Base-by-base conservation (phyloP, 768 basidiomycete genomes). In the Podaxis sp. region DNA sequence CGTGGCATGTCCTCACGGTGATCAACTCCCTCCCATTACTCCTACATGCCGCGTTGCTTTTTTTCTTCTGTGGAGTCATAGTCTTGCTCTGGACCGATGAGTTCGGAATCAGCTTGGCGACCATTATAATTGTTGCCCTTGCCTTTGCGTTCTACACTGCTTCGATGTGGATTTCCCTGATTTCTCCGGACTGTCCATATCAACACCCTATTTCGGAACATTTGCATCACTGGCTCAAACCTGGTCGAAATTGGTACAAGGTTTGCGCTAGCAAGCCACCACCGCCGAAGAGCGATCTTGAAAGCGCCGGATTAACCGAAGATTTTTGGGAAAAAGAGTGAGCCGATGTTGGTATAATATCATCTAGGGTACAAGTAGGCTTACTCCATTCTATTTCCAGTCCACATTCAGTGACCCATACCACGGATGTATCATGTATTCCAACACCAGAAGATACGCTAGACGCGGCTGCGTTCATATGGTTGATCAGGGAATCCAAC, bases 51-150 rank as follows among this genome's bases (percentile, higher is more conserved):
- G 75, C 79, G 3, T 70, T 80, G n/a, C 66, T 79, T 6, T 63
- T 80, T 24, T 80, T 80, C 65, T 79, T 80, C 42, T 75, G 76
- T 12, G 79, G 79, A 15, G 68, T 79, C 5, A 68, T 79, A n/a
- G 69, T 79, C 15, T 66, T 79, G n/a, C 68, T 80, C 12, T 78
- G 78, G 77, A 73, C 76, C 1, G 71, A 74, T 2, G 72, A 78
- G 55, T 63, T 72, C 12, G 71, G 66, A 13, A 74, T 77, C 48
- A 75, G 73, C 15, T 61, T 75, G 8, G 69, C 72, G 0, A 79
- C 76, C 11, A 74, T 73, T 57, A 57, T 73, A 8, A 77, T 79
- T 38, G 75, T 77, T 12, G 69, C 70, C 2, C 63, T 76, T 28
- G 77, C 76, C 2, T 78, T 77, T 58, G 63, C 65, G 5, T 77